phyloP scores from a whole-genome alignment of 768 basidiomycete genomes.

The Boletellus emodensis region DNA sequence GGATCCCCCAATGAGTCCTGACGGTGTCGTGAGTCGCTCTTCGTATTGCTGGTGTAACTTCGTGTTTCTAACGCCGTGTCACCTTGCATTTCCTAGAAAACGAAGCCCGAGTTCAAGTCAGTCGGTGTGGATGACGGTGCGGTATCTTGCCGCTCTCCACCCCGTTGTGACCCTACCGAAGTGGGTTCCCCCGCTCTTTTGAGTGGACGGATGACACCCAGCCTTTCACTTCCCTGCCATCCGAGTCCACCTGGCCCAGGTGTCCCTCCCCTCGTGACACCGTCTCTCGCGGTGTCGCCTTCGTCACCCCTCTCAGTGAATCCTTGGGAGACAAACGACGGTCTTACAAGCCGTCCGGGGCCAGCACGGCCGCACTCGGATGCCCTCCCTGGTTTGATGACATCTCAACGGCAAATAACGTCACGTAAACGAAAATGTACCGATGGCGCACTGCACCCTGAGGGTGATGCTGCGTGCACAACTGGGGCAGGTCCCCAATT shows the following conservation, averaged over 20 bases:
- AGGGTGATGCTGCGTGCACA: not conserved
- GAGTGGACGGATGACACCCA: not conserved
- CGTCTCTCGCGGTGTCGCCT: not conserved
- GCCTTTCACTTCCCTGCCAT: not conserved
- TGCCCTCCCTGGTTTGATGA: not conserved
- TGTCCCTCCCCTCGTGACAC: not conserved
- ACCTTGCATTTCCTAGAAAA: conserved; percentile 3
- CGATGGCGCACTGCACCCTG: not conserved
- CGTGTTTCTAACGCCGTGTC: not conserved
- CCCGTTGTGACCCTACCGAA: not conserved
- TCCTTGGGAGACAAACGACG: not conserved
- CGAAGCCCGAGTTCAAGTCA: not conserved
- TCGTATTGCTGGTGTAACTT: not conserved
- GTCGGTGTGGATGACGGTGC: conserved; percentile 12
- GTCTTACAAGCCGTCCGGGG: not conserved
- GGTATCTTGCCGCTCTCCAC: not conserved
- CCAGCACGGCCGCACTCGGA: not conserved
- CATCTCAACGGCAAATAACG: not conserved
- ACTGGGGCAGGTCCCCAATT: not conserved
- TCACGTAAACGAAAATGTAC: conserved; percentile 19
- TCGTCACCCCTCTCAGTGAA: not conserved
- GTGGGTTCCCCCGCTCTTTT: not conserved
- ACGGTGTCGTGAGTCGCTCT: conserved; percentile 13
- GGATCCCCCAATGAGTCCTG: conserved; percentile 11
- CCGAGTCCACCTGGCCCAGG: not conserved